Conservation (phyloP, 2,329 filamentous ascomycete species). For the Cadophora malorum region DNA sequence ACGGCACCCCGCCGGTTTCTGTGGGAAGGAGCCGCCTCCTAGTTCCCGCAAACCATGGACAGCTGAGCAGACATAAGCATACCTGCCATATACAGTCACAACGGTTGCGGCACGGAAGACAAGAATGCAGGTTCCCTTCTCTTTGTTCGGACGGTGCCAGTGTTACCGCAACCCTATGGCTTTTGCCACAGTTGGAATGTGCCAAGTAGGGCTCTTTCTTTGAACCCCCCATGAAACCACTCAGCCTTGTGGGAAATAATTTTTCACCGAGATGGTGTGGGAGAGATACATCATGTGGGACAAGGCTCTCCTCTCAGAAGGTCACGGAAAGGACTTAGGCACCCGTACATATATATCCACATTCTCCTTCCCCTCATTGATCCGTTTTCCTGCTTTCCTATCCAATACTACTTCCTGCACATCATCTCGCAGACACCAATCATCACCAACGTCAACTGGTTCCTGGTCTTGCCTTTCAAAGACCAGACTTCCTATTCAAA, state of each 20-base stretch:
- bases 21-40: slow-evolving; percentile 14
- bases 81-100: slow-evolving; percentile 21
- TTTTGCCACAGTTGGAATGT: slow-evolving; percentile 14
- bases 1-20: slow-evolving; percentile 4
- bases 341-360: slow-evolving; percentile 30
- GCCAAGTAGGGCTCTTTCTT: slow-evolving; percentile 22
- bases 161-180: slow-evolving; percentile 13
- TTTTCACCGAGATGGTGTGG: slow-evolving; percentile 25
- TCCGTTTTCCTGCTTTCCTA: slow-evolving; percentile 27
- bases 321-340: slow-evolving; percentile 24
- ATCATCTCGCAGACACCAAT: slow-evolving; percentile 26
- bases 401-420: slow-evolving; percentile 32
- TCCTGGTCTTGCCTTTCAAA: slow-evolving; percentile 23
- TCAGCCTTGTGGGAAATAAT: slow-evolving; percentile 19
- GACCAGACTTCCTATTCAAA: slow-evolving; percentile 23
- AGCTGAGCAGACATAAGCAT: slow-evolving; percentile 30
- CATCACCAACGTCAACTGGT: slow-evolving; percentile 5
- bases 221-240: slow-evolving; percentile 18
- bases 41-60: slow-evolving; percentile 19
- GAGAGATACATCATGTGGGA: slow-evolving; percentile 25
- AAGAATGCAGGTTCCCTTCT: slow-evolving; percentile 8
- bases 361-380: slow-evolving; percentile 29
- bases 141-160: slow-evolving; percentile 15
- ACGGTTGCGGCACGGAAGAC: slow-evolving; percentile 20
- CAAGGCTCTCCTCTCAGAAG: slow-evolving; percentile 30